Evolutionary conservation across 768 basidiomycete genomes (phyloP).

Genomic region (Tricholoma flavovirens): DNA sequence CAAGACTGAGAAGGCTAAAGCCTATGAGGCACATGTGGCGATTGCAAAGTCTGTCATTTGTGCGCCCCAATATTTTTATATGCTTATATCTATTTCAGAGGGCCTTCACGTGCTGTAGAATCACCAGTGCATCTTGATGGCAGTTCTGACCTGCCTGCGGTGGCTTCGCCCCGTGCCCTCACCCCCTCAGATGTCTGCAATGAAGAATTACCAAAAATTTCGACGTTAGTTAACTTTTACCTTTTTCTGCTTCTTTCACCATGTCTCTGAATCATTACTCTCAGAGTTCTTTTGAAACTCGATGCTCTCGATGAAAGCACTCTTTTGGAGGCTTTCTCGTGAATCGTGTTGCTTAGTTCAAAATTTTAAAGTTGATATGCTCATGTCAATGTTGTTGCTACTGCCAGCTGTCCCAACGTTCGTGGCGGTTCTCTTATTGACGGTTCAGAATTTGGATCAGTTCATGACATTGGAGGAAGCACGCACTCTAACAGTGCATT

Average conservation of each 20-base stretch:
- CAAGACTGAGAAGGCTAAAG: background rate
- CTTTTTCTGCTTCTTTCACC: background rate
- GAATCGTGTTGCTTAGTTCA: background rate
- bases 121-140: too few relatives aligned
- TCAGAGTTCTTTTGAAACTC: background rate
- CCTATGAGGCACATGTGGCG: background rate
- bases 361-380: too few relatives aligned
- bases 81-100: background rate
- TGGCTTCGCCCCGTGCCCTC: background rate
- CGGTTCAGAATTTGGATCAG: background rate
- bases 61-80: background rate
- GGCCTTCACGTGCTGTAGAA: background rate
- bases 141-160: background rate
- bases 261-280: background rate
- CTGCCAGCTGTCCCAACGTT: background rate
- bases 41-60: background rate
- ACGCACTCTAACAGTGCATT: background rate
- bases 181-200: background rate
- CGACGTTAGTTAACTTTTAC: background rate
- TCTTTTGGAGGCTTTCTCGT: background rate
- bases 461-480: background rate
- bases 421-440: background rate
- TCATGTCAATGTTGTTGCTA: too few relatives aligned
- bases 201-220: background rate
- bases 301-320: background rate